phyloP scores from a whole-genome alignment of 2,329 filamentous ascomycete genomes.

The Huntiella bhutanensis region DNA sequence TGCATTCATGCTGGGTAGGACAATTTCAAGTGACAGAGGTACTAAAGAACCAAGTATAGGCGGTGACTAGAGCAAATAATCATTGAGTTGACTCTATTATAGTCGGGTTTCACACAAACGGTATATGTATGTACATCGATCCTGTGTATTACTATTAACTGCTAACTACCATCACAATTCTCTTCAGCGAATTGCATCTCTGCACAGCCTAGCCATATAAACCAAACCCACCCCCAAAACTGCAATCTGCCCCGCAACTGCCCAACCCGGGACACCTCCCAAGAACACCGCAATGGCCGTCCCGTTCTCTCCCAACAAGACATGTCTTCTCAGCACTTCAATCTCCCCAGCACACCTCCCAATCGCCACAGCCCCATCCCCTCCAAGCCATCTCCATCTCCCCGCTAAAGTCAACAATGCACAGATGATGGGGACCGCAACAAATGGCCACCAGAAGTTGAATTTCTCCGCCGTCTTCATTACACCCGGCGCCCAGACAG shows the following conservation, averaged over 20 bases:
- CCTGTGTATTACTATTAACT: too few species aligned
- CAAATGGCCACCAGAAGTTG: constrained; percentile 30
- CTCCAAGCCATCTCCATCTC: background rate
- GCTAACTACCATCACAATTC: too few species aligned
- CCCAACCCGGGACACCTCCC: background rate
- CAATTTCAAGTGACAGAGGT: too few species aligned
- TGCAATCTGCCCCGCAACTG: background rate
- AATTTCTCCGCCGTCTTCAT: constrained; percentile 21
- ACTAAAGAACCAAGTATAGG: too few species aligned
- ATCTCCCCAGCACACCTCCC: constrained; percentile 39
- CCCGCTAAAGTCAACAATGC: constrained; percentile 21
- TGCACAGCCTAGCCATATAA: background rate
- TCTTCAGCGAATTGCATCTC: too few species aligned
- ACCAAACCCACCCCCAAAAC: background rate
- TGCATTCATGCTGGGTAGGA: too few species aligned
- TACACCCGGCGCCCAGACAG: constrained; percentile 18
- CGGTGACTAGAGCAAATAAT: too few species aligned
- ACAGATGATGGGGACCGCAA: constrained; percentile 32
- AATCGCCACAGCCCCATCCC: constrained; percentile 15
- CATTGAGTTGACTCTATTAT: too few species aligned
- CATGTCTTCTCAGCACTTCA: constrained; percentile 40
- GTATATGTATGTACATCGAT: too few species aligned
- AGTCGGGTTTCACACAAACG: too few species aligned
- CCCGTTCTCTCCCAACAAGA: constrained; percentile 30
- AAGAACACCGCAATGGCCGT: constrained; percentile 5